phyloP scores from a whole-genome alignment of 345 rosid species.

The Draba incana region DNA sequence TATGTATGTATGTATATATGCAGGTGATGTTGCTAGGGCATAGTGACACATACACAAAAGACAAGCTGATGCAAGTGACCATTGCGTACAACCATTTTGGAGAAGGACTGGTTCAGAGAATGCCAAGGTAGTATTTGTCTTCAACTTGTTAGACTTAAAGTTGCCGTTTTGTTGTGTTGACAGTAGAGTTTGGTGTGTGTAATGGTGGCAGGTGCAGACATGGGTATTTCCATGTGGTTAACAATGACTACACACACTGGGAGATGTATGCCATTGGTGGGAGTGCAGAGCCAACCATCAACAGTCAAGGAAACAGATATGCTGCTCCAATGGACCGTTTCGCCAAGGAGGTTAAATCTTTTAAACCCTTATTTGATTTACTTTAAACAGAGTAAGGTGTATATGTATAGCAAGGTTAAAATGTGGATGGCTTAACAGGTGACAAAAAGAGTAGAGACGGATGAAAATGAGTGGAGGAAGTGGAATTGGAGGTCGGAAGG shows the following conservation, averaged over 20 bases:
- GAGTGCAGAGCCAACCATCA: slow-evolving; percentile 88
- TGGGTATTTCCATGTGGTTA: slow-evolving; percentile 95
- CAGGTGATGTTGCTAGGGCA: slow-evolving; percentile 85
- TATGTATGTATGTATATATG: too few relatives aligned
- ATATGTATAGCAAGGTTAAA: slow-evolving; percentile 9
- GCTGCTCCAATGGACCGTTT: slow-evolving; percentile 74
- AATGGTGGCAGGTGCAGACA: slow-evolving; percentile 79
- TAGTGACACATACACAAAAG: slow-evolving; percentile 80
- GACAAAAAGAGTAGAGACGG: slow-evolving; percentile 85
- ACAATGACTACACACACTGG: slow-evolving; percentile 98
- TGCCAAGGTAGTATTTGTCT: slow-evolving; percentile 70
- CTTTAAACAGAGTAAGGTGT: slow-evolving; percentile 2
- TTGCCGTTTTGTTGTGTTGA: not conserved
- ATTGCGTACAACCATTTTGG: slow-evolving; percentile 97
- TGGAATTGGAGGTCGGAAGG: slow-evolving; percentile 99
- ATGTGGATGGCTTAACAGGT: slow-evolving; percentile 50
- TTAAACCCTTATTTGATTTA: not conserved
- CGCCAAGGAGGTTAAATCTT: slow-evolving; percentile 73
- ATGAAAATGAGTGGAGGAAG: slow-evolving; percentile 52
- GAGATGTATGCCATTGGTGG: slow-evolving; percentile 99
- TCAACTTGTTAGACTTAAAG: not conserved
- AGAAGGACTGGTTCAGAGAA: slow-evolving; percentile 89
- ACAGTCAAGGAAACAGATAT: slow-evolving; percentile 95
- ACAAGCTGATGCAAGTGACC: slow-evolving; percentile 93
- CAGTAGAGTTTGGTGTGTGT: not conserved